Evolutionary conservation across 2,329 filamentous ascomycete genomes (phyloP).

Genomic region (Fonsecaea multimorphosa): DNA sequence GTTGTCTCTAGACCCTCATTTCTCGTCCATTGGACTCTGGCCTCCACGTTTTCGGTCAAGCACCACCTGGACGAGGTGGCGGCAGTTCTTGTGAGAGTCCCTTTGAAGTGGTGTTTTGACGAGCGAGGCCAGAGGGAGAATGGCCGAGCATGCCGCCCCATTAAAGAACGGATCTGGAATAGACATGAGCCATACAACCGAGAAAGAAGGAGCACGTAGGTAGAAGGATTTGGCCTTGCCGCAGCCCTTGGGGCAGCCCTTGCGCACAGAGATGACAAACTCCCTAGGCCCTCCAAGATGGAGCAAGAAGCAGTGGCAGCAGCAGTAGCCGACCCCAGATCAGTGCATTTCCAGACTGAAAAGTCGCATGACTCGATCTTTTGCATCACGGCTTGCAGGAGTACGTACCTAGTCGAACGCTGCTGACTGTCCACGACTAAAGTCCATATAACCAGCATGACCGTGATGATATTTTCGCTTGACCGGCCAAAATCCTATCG

Average conservation of each 20-base stretch:
- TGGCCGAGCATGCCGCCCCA: background rate
- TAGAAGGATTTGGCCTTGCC: slow-evolving; percentile 22
- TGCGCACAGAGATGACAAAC: slow-evolving; percentile 19
- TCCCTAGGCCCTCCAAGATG: background rate
- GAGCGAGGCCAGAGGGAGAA: background rate
- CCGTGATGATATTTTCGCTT: background rate
- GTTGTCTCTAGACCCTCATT: background rate
- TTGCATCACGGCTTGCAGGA: background rate
- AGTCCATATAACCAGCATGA: background rate
- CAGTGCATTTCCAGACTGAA: background rate
- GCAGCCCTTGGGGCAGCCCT: slow-evolving; percentile 11
- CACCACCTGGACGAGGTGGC: background rate
- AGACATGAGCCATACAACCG: background rate
- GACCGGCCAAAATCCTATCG: slow-evolving; percentile 13
- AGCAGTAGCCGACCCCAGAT: slow-evolving; percentile 6
- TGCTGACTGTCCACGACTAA: background rate
- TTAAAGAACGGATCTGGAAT: background rate
- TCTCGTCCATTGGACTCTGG: background rate
- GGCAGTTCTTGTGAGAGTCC: background rate
- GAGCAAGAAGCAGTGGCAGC: background rate
- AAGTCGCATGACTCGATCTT: slow-evolving; percentile 10
- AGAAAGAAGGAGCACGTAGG: background rate
- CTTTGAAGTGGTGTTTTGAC: background rate
- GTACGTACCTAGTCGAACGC: background rate
- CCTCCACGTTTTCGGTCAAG: background rate